phyloP scores from a whole-genome alignment of 2,329 filamentous ascomycete species.

The Fusarium solani-melongenae region DNA sequence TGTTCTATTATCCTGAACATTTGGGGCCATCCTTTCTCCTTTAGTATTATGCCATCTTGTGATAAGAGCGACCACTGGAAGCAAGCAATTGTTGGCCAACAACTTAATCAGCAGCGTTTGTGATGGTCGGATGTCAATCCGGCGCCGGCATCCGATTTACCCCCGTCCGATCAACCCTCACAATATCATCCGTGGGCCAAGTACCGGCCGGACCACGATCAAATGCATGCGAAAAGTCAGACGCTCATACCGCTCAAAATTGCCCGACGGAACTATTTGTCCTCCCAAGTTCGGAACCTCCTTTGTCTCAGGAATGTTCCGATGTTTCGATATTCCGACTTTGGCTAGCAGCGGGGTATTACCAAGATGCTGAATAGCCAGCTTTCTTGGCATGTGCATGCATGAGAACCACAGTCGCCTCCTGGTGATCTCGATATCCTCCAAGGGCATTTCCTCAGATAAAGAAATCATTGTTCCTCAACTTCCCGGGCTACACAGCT shows the following conservation, averaged over 20 bases:
- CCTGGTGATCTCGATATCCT: neutral
- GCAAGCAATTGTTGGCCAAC: neutral
- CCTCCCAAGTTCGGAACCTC: neutral
- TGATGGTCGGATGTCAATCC: neutral
- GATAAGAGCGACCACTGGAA: neutral
- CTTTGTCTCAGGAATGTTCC: neutral
- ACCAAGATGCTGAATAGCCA: neutral
- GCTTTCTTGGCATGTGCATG: neutral
- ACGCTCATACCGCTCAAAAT: neutral
- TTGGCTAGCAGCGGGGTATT: neutral
- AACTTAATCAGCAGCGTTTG: neutral
- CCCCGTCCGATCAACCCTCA: neutral
- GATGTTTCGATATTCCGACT: neutral
- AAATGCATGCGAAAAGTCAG: neutral
- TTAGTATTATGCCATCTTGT: neutral
- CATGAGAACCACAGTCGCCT: neutral
- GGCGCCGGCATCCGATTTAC: neutral
- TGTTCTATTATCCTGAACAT: neutral
- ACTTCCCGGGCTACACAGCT: neutral
- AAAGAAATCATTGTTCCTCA: neutral
- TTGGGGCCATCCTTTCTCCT: neutral
- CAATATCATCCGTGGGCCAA: no score
- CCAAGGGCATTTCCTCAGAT: neutral
- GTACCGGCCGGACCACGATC: neutral
- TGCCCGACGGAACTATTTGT: neutral